Percentiles rank a stretch among this genome's conserved stretches.
Conservation (phyloP, 352 stramenopile genomes). For the Peronospora farinosa region DNA sequence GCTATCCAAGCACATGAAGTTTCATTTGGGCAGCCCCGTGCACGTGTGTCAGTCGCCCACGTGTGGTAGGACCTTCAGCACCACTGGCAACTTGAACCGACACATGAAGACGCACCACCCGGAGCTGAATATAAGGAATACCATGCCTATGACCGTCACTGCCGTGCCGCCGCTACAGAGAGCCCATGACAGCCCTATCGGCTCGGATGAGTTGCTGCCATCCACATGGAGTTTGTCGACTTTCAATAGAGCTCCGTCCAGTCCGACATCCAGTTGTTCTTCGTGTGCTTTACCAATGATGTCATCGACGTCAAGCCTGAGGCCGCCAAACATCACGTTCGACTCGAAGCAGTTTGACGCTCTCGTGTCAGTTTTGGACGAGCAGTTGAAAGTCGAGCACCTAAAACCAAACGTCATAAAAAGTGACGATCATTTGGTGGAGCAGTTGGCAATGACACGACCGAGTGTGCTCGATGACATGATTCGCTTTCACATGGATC, state of each 20-base stretch:
- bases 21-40: conserved; percentile 44
- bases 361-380: conserved; percentile 35
- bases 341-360: conserved; percentile 34
- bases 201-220: conserved; percentile 19
- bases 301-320: conserved; percentile 6
- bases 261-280: conserved; percentile 17
- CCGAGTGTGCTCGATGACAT: conserved; percentile 39
- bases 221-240: too few relatives aligned
- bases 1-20: conserved; percentile 62
- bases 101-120: conserved; percentile 55
- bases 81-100: conserved; percentile 48
- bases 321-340: conserved; percentile 10
- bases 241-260: too few relatives aligned
- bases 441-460: conserved; percentile 1
- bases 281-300: conserved; percentile 13
- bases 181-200: conserved; percentile 19
- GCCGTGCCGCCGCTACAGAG: conserved; percentile 4
- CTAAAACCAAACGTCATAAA: not conserved
- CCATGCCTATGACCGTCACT: conserved; percentile 14
- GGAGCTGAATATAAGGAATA: conserved; percentile 22
- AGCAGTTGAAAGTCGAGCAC: conserved; percentile 22
- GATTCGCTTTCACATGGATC: conserved; percentile 37
- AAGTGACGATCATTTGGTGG: conserved; percentile 1
- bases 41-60: conserved; percentile 34
- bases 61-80: conserved; percentile 61